These are phyloP conservation scores for Pelargonium nanum DNA, from an alignment of 345 rosid species.

Conservation along the genomic window DNA sequence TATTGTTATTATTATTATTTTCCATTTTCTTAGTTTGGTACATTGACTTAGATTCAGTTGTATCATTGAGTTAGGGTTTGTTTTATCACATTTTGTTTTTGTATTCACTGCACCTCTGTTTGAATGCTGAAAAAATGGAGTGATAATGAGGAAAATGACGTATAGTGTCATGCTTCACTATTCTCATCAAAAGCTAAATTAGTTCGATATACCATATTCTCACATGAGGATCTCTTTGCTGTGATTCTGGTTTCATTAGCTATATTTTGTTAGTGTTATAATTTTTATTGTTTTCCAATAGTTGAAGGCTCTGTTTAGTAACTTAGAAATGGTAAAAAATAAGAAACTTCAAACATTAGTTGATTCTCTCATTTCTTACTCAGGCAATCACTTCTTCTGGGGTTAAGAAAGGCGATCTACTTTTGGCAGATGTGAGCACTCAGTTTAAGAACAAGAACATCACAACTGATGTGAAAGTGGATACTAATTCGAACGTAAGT, in stretches of 20 bases:
- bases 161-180: background rate
- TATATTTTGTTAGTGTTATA: background rate
- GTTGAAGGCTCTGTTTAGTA: background rate
- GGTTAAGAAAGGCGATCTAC: conserved; percentile 59
- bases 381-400: conserved; percentile 76
- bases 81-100: background rate
- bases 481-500: conserved; percentile 65
- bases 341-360: too few species aligned
- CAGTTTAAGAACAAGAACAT: conserved; percentile 86
- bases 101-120: background rate
- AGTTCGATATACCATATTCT: too few species aligned
- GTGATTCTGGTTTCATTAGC: background rate
- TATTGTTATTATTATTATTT: background rate
- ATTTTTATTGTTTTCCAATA: background rate
- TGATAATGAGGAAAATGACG: background rate
- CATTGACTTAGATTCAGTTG: background rate
- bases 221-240: background rate
- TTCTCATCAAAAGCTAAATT: too few species aligned
- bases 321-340: too few species aligned
- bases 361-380: conserved; percentile 3
- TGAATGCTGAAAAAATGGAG: background rate
- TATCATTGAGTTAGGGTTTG: background rate
- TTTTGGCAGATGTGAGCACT: conserved; percentile 72
- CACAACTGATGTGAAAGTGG: conserved; percentile 83
- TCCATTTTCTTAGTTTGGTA: background rate